phyloP scores from a whole-genome alignment of 2,329 filamentous ascomycete genomes.

The Dothideomycetes sp. region DNA sequence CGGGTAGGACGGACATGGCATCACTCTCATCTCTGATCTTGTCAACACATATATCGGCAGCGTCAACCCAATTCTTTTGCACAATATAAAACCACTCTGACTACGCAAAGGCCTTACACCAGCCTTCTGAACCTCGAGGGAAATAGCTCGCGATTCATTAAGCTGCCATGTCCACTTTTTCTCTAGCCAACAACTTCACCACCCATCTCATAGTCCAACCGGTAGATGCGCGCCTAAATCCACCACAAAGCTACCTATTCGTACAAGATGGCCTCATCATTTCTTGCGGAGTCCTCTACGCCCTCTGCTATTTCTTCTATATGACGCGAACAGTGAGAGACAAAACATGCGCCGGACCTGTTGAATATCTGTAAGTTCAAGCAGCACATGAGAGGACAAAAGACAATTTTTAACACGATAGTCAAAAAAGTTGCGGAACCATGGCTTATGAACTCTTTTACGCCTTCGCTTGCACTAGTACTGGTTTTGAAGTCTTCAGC shows the following conservation, averaged over 20 bases:
- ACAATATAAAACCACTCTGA: no score
- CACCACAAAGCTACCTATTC: conserved; percentile 29
- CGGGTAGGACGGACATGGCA: no score
- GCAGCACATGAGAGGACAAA: background rate
- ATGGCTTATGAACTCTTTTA: conserved; percentile 32
- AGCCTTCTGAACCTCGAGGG: no score
- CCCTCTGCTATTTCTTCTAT: conserved; percentile 31
- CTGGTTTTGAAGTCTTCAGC: conserved; percentile 22
- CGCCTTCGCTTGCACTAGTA: conserved; percentile 24
- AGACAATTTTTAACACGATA: background rate
- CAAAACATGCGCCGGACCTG: conserved; percentile 21
- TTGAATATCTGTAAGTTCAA: conserved; percentile 15
- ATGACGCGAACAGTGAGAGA: conserved; percentile 25
- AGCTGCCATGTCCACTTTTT: no score
- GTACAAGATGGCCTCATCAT: conserved; percentile 30
- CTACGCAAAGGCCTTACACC: no score
- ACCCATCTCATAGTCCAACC: conserved; percentile 40
- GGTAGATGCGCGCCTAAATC: conserved; percentile 30
- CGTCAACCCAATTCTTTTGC: no score
- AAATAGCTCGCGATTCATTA: no score
- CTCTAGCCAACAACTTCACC: background rate
- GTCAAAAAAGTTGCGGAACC: conserved; percentile 11
- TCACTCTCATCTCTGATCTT: no score
- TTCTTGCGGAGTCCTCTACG: conserved; percentile 27
- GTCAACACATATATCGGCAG: no score